These are phyloP conservation scores for Cavenderia fasciculata DNA, from an alignment of 78 protist genomes.

Conservation along the genomic window DNA sequence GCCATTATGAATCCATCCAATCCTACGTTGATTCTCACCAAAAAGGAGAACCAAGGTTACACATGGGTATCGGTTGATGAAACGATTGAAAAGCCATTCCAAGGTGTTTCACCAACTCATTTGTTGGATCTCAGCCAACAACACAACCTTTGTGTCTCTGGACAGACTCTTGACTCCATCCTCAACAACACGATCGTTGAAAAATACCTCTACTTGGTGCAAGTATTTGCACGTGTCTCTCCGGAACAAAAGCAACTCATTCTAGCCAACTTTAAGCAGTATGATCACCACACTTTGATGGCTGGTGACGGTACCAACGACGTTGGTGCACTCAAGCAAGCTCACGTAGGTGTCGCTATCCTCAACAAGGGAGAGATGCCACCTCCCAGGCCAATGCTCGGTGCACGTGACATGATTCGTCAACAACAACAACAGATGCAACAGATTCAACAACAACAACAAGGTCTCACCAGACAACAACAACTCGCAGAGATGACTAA, in stretches of 20 bases:
- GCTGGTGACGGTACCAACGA: slow-evolving; percentile 99
- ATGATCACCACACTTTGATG: slow-evolving; percentile 94
- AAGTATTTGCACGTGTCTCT: slow-evolving; percentile 89
- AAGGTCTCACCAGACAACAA: neutral
- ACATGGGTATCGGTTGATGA: slow-evolving; percentile 8
- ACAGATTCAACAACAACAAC: slow-evolving; percentile 5
- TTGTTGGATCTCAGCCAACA: neutral
- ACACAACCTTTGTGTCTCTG: slow-evolving; percentile 76
- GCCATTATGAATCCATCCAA: slow-evolving; percentile 70
- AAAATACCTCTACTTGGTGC: slow-evolving; percentile 26
- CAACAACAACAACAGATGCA: slow-evolving; percentile 25
- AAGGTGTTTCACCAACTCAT: too few species aligned
- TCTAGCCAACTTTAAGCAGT: slow-evolving; percentile 48
- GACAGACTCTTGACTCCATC: slow-evolving; percentile 26
- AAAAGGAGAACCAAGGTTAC: neutral
- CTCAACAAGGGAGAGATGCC: slow-evolving; percentile 57
- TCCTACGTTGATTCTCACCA: neutral
- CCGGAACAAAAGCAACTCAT: slow-evolving; percentile 90
- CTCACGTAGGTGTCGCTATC: slow-evolving; percentile 96
- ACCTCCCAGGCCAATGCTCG: slow-evolving; percentile 26
- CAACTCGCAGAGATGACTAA: neutral
- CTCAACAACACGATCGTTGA: neutral
- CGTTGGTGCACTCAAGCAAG: slow-evolving; percentile 99
- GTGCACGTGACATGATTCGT: neutral
- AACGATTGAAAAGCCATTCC: too few species aligned